Percentiles rank a stretch among this genome's conserved stretches.
These are phyloP conservation scores for Podochytrium sp. DNA, from an alignment of 192 early-diverging fungal species.

Conservation along the genomic window DNA sequence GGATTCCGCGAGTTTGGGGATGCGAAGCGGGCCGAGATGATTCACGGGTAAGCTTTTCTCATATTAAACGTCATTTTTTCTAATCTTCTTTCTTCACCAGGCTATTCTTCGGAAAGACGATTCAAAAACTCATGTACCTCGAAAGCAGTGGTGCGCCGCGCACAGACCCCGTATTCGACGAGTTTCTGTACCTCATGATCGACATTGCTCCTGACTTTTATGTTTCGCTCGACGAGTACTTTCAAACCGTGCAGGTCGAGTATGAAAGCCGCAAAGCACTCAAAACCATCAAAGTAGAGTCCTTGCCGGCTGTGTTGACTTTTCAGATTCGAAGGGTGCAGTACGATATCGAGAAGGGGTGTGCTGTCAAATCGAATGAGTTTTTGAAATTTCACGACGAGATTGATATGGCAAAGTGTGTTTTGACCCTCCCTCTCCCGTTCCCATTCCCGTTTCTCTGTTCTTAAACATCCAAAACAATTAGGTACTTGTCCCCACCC, in stretches of 20 bases:
- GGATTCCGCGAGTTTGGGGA: slow-evolving; percentile 5
- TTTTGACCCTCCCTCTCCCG: not conserved
- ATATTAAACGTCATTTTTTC: too few species aligned
- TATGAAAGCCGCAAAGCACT: slow-evolving; percentile 19
- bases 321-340: slow-evolving; percentile 10
- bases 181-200: slow-evolving; percentile 21
- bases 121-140: slow-evolving; percentile 5
- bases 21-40: not conserved
- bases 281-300: not conserved
- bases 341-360: slow-evolving; percentile 14
- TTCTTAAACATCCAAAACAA: not conserved
- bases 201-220: not conserved
- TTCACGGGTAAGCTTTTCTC: slow-evolving; percentile 11
- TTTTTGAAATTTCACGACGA: slow-evolving; percentile 20
- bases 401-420: slow-evolving; percentile 16
- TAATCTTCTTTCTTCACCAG: not conserved
- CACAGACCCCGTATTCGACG: not conserved
- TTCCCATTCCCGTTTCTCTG: not conserved
- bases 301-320: slow-evolving; percentile 24
- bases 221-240: slow-evolving; percentile 20
- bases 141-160: not conserved
- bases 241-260: not conserved
- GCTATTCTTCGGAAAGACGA: slow-evolving; percentile 24
- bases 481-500: slow-evolving; percentile 10
- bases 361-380: slow-evolving; percentile 27